Base-by-base conservation (phyloP, 164 flowering plant species). In the Malania oleifera region DNA sequence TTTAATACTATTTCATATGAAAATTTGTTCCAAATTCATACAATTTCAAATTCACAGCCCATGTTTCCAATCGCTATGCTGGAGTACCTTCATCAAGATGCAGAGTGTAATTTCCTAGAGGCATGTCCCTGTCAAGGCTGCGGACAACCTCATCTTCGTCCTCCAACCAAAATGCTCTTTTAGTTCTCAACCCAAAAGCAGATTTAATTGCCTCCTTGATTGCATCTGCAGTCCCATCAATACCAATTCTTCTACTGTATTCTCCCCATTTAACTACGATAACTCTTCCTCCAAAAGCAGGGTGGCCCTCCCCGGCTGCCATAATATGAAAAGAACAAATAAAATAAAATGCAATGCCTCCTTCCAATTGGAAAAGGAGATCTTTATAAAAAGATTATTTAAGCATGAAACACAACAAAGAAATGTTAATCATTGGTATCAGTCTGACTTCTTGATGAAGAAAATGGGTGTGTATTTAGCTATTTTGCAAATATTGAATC, bases 41-140 rank as follows among this genome's bases (percentile, higher is more conserved):
- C 9, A 31, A n/a, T n/a, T n/a, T n/a, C n/a, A n/a, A n/a, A n/a
- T n/a, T n/a, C n/a, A n/a, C n/a, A n/a, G n/a, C n/a, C n/a, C n/a
- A n/a, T n/a, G n/a, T n/a, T n/a, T n/a, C n/a, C n/a, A n/a, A n/a
- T n/a, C n/a, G n/a, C n/a, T n/a, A n/a, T n/a, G n/a, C n/a, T 28
- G 7, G 1, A 1, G 54, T 47, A 73, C 77, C 77, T 11, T 64
- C 73, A 63, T 73, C 74, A 15, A 73, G 62, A 49, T 70, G 70
- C 37, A 73, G 74, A 5, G 54, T 57, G 59, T 73, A 73, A 54
- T 61, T 70, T 17, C 71, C 70, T 23, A 58, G 23, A 28, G 77
- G 74, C 74, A 74, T 74, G 64, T 66, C 66, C 43, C 77, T 56
- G 59, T 74, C 77, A 26, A 74, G 62, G 49, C 69, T 63, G 57